Conservation (phyloP, 495 filamentous ascomycete species). For the Podospora sp. region DNA sequence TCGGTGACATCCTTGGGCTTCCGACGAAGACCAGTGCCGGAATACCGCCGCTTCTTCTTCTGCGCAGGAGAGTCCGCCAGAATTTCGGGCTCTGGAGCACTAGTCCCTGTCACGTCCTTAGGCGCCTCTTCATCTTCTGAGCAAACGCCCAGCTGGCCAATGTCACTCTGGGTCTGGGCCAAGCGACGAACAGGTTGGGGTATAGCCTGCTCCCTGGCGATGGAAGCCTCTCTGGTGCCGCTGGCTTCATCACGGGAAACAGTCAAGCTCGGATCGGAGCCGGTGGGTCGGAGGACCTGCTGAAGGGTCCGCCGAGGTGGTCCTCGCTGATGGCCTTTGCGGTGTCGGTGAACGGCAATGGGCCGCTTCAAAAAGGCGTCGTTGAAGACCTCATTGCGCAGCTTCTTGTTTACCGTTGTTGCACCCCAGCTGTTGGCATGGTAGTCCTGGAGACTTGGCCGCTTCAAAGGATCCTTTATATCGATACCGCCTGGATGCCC, state of each 20-base stretch:
- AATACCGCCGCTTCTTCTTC: conserved; percentile 67
- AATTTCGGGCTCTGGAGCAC: conserved; percentile 58
- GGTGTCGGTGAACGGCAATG: conserved; percentile 60
- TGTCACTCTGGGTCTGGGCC: conserved; percentile 39
- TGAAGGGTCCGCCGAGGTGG: conserved; percentile 51
- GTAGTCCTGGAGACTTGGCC: conserved; percentile 50
- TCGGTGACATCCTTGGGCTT: conserved; percentile 64
- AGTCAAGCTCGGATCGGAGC: conserved; percentile 36
- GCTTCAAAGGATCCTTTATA: conserved; percentile 15
- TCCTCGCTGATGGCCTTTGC: conserved; percentile 64
- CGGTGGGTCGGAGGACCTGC: conserved; percentile 38
- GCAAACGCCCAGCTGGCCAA: conserved; percentile 20
- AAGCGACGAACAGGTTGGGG: conserved; percentile 18
- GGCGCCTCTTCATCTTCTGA: conserved; percentile 34
- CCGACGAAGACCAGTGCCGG: conserved; percentile 74
- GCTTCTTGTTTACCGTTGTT: conserved; percentile 85
- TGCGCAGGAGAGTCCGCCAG: conserved; percentile 39
- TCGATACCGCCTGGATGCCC: conserved; percentile 13
- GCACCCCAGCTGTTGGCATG: conserved; percentile 85
- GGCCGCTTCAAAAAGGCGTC: conserved; percentile 90
- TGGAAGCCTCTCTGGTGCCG: neutral
- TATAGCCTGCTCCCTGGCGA: conserved; percentile 16
- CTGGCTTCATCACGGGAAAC: conserved; percentile 22
- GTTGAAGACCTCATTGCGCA: conserved; percentile 89
- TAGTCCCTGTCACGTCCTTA: conserved; percentile 55